phyloP scores from a whole-genome alignment of 2,329 filamentous ascomycete species.

The Cytospora schulzeri region DNA sequence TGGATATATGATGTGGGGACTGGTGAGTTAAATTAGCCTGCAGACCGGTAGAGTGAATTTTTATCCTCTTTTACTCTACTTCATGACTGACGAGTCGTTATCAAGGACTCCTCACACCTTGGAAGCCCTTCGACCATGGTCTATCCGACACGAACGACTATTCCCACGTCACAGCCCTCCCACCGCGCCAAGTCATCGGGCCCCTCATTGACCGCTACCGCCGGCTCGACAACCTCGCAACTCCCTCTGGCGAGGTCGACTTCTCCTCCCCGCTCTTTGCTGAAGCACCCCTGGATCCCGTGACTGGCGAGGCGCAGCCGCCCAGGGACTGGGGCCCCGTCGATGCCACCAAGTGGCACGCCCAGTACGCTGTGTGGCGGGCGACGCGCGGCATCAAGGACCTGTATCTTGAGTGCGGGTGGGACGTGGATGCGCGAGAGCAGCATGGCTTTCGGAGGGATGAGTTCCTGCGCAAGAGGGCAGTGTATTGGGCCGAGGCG shows the following conservation, averaged over 20 bases:
- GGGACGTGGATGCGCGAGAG: background rate
- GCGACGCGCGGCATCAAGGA: background rate
- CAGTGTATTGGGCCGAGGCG: background rate
- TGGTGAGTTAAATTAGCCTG: background rate
- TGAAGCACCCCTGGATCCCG: background rate
- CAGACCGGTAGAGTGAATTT: background rate
- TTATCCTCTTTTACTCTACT: background rate
- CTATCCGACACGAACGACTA: background rate
- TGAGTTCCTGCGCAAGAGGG: conserved; percentile 3
- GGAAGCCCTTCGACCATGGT: background rate
- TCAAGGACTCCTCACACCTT: background rate
- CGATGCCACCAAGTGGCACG: background rate
- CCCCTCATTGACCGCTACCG: conserved; percentile 2
- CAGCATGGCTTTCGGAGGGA: conserved; percentile 1
- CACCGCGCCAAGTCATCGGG: background rate
- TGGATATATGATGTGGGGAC: conserved; percentile 2
- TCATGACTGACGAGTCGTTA: background rate
- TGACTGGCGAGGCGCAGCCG: background rate
- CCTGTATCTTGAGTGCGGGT: conserved; percentile 4
- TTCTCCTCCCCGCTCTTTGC: background rate
- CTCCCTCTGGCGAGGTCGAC: background rate
- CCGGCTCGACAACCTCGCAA: background rate
- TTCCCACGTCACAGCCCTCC: background rate
- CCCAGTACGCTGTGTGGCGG: background rate
- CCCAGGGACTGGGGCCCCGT: conserved; percentile 1